Conservation (phyloP, 768 basidiomycete genomes). For the Hericium rajendrae region DNA sequence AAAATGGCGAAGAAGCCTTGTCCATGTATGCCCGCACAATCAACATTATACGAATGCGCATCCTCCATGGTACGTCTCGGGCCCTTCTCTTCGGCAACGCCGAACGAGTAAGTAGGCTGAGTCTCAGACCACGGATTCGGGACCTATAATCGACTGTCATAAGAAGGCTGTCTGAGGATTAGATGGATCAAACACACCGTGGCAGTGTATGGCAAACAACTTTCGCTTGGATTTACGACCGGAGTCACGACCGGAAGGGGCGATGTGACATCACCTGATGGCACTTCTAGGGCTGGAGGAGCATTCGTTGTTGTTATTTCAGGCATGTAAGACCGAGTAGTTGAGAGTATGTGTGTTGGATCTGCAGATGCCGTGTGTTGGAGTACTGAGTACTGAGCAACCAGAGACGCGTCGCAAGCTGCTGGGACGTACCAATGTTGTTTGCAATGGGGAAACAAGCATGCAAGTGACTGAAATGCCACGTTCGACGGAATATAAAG, state of each 20-base stretch:
- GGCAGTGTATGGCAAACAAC: conserved; percentile 9
- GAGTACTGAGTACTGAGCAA: too few relatives aligned
- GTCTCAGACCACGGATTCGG: conserved; percentile 69
- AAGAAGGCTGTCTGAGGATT: background rate
- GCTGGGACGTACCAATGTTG: too few relatives aligned
- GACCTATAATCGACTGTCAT: conserved; percentile 30
- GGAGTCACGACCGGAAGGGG: background rate
- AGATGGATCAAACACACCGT: conserved; percentile 5
- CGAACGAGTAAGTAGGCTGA: conserved; percentile 41
- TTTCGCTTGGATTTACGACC: background rate
- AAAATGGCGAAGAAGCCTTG: conserved; percentile 99
- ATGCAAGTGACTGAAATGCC: too few relatives aligned
- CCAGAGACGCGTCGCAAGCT: too few relatives aligned
- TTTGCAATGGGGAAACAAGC: too few relatives aligned
- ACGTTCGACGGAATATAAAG: too few relatives aligned
- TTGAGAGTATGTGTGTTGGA: too few relatives aligned
- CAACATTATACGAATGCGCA: conserved; percentile 91
- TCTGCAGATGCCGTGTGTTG: too few relatives aligned
- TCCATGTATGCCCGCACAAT: conserved; percentile 83
- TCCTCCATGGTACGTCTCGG: conserved; percentile 94
- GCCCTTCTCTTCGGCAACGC: conserved; percentile 78
- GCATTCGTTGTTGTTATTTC: too few relatives aligned
- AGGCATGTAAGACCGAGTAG: too few relatives aligned
- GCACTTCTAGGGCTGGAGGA: background rate
- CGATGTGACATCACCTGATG: background rate